A percentile compares a stretch with the other conserved stretches of the same genome.
phyloP scores from a whole-genome alignment of 2,329 filamentous ascomycete genomes.

The Aspergillus udagawae region DNA sequence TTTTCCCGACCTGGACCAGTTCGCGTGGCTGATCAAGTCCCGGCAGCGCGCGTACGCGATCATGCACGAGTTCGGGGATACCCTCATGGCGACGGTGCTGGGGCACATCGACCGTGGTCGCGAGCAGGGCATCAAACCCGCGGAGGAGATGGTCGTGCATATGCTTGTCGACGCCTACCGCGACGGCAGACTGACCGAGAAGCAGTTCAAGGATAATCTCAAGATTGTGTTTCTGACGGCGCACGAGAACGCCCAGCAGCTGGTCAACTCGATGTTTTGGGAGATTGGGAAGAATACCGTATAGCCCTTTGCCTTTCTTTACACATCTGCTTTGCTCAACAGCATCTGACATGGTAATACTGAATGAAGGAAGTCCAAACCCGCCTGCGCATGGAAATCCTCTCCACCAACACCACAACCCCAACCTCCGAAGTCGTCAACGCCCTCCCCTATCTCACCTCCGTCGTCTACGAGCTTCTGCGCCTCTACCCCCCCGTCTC shows the following conservation, averaged over 20 bases:
- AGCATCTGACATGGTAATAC: neutral
- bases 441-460: constrained; percentile 41
- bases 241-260: constrained; percentile 42
- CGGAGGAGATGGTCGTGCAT: constrained; percentile 18
- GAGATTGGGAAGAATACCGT: constrained; percentile 32
- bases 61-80: constrained; percentile 23
- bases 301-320: too few species aligned
- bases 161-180: constrained; percentile 18
- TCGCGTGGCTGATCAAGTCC: constrained; percentile 15
- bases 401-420: constrained; percentile 2
- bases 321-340: too few species aligned
- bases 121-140: constrained; percentile 1
- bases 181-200: constrained; percentile 27
- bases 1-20: constrained; percentile 23
- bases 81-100: constrained; percentile 11
- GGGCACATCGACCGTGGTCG: neutral
- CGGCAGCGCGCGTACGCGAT: constrained; percentile 19
- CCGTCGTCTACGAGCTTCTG: constrained; percentile 45
- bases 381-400: constrained; percentile 30
- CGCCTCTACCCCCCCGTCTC: constrained; percentile 49
- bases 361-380: constrained; percentile 23
- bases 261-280: constrained; percentile 35
- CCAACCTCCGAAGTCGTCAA: constrained; percentile 25
- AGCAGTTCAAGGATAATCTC: constrained; percentile 40
- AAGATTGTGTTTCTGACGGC: constrained; percentile 41